A percentile compares a stretch with the other conserved stretches of the same genome.
Conservation (phyloP, 768 basidiomycete genomes). For the Lentinula guzmanii region DNA sequence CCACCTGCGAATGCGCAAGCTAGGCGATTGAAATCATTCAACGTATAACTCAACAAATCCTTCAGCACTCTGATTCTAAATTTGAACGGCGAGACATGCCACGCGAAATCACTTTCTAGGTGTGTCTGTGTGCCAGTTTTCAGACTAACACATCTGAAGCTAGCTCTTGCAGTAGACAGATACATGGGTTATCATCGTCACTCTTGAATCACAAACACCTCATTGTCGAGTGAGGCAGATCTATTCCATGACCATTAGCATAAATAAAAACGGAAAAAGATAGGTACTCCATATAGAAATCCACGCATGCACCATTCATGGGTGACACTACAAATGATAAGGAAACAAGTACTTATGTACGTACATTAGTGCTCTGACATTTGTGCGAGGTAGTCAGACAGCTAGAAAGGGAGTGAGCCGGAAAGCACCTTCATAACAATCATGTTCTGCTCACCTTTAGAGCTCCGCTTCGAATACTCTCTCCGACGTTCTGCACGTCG, state of each 20-base stretch:
- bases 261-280: background rate
- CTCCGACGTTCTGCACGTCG: constrained; percentile 81
- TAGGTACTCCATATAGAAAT: background rate
- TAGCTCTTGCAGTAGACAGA: too few species aligned
- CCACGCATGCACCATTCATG: background rate
- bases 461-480: constrained; percentile 73
- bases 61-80: too few species aligned
- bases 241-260: background rate
- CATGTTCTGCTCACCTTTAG: constrained; percentile 55
- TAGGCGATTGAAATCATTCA: too few species aligned
- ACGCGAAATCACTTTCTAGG: too few species aligned
- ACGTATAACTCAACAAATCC: too few species aligned
- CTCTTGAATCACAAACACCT: background rate
- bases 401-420: constrained; percentile 22
- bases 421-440: constrained; percentile 1
- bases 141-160: too few species aligned
- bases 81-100: too few species aligned
- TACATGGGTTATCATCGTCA: too few species aligned
- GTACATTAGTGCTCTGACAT: constrained; percentile 46
- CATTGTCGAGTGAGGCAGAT: background rate
- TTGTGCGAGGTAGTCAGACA: constrained; percentile 65
- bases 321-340: too few species aligned
- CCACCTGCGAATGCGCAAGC: too few species aligned
- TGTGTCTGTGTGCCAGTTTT: too few species aligned
- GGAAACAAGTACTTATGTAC: background rate